Evolutionary conservation across 2,329 filamentous ascomycete genomes (phyloP).

Genomic region (Diaporthe sp.): DNA sequence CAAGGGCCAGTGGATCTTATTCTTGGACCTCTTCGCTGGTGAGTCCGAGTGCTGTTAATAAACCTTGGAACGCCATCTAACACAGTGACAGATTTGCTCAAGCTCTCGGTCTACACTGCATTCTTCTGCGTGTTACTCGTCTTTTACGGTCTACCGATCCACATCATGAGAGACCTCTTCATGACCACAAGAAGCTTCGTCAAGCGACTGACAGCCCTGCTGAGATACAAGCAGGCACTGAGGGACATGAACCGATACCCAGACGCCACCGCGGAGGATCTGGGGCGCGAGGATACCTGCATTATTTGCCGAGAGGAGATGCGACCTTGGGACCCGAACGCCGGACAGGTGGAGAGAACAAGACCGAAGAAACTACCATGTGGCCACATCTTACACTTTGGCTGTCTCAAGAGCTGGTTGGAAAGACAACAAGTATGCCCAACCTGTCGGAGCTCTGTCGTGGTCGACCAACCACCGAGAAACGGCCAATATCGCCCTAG

Average conservation of each 20-base stretch:
- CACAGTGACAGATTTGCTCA: conserved; percentile 80
- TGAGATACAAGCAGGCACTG: conserved; percentile 92
- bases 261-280: conserved; percentile 89
- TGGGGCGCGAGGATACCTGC: conserved; percentile 89
- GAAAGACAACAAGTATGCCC: conserved; percentile 98
- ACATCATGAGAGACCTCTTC: conserved; percentile 96
- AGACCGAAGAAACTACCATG: conserved; percentile 97
- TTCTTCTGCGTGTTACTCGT: conserved; percentile 95
- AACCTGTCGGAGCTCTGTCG: conserved; percentile 90
- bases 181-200: conserved; percentile 93
- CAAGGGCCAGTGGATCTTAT: conserved; percentile 93
- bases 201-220: conserved; percentile 88
- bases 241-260: conserved; percentile 95
- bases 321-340: conserved; percentile 79
- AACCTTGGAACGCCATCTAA: background rate
- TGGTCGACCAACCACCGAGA: conserved; percentile 63
- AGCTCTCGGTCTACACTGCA: conserved; percentile 87
- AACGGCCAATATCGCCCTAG: conserved; percentile 51
- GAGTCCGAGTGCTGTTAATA: conserved; percentile 49
- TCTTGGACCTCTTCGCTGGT: conserved; percentile 87
- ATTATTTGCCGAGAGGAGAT: conserved; percentile 99
- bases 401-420: conserved; percentile 96
- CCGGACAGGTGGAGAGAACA: conserved; percentile 83
- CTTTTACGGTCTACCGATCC: conserved; percentile 96
- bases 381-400: conserved; percentile 93